Base-by-base conservation (phyloP, 2,329 filamentous ascomycete species). In the Cladophialophora immunda region DNA sequence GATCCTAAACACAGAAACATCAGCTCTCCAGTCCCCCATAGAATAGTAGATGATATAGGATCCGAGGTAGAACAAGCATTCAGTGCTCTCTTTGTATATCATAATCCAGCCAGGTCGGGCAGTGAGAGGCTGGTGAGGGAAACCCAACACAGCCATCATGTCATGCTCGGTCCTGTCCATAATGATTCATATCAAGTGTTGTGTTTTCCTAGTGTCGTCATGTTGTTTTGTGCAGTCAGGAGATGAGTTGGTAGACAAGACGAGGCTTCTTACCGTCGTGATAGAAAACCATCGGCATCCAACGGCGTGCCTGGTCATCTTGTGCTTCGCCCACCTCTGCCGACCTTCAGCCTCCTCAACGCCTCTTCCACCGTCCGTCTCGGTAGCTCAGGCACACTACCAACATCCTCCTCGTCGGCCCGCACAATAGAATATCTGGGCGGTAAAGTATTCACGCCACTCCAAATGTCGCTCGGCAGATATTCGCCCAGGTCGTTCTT, bases 391-490 rank as follows among this genome's bases (percentile, higher is more conserved):
- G 81, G 81, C 25, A 83, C 79, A 54, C 78, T 73, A 58, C 34
- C 57, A 22, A 54, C 63, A 36, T 57, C 54, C 5, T 62, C 68
- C 19, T 72, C 73, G 86, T 86, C 29, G 83, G 85, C n/a, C 81
- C 84, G 69, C 86, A 75, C 52, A 73, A 81, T 72, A 34, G 74
- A 73, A 67, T 73, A 81, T n/a, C 74, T 70, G 22, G 74, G 69
- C 5, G 81, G 80, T 54, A 76, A 72, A 65, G 77, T 74, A 57
- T 76, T 86, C 77, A 95, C 86, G 0, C 90, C 91, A 0, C 89
- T 89, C 93, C 93, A 97, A 25, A 97, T 87, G 76, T 97, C 93
- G 0, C 90, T 89, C 0, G 95, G 95, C 11, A 99, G 80, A 76
- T 89, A 97, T 70, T 96, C 92, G 7, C 93, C 94, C 13, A 95